Conservation (phyloP, 2,329 filamentous ascomycete species). For the Talaromyces sp. region DNA sequence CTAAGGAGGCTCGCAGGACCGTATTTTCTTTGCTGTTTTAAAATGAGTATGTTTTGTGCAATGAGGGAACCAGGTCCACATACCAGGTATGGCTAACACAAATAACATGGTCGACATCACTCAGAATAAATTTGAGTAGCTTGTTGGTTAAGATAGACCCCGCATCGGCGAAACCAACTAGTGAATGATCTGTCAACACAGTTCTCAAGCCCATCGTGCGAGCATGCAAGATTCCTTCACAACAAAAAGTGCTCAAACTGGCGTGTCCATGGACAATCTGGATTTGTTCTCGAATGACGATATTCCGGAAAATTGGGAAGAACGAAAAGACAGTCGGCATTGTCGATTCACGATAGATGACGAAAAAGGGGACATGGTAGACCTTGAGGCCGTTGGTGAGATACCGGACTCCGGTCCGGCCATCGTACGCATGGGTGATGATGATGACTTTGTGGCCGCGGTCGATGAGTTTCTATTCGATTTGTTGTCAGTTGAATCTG, state of each 20-base stretch:
- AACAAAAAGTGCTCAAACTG: slow-evolving; percentile 85
- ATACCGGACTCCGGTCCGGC: slow-evolving; percentile 86
- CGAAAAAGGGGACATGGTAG: slow-evolving; percentile 92
- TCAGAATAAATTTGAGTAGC: slow-evolving; percentile 88
- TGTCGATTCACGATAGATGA: slow-evolving; percentile 89
- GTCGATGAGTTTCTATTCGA: slow-evolving; percentile 75
- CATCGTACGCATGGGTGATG: slow-evolving; percentile 91
- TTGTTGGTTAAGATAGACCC: slow-evolving; percentile 96
- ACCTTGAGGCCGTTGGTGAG: slow-evolving; percentile 97
- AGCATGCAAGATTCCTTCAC: slow-evolving; percentile 91
- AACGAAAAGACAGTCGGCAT: slow-evolving; percentile 98
- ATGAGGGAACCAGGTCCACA: background rate
- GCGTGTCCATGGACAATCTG: slow-evolving; percentile 98
- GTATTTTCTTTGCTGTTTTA: slow-evolving; percentile 85
- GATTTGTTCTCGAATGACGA: slow-evolving; percentile 87
- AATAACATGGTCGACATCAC: slow-evolving; percentile 96
- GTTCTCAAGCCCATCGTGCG: slow-evolving; percentile 94
- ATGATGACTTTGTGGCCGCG: slow-evolving; percentile 97
- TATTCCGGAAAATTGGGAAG: slow-evolving; percentile 96
- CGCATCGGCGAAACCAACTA: slow-evolving; percentile 96
- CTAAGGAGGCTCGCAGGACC: slow-evolving; percentile 84
- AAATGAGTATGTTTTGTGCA: background rate
- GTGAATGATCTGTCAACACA: slow-evolving; percentile 93
- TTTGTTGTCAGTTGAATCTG: slow-evolving; percentile 2
- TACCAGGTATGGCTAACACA: slow-evolving; percentile 98